Conservation (phyloP, 208 protist genomes). For the Wallacemonas sp. region DNA sequence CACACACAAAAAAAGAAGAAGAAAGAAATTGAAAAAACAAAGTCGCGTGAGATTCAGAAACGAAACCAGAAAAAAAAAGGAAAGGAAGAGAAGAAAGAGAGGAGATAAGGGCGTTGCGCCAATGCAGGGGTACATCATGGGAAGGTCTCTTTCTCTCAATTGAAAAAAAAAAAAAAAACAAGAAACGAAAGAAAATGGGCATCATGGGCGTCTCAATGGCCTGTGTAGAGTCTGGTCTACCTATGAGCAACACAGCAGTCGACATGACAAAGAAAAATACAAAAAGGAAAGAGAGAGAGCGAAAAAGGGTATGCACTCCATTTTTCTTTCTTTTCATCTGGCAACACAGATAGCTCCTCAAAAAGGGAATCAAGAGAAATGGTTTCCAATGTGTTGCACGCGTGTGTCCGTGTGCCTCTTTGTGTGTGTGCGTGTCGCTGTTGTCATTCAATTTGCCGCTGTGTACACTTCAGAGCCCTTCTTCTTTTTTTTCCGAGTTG, state of each 20-base stretch:
- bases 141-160: constrained; percentile 2
- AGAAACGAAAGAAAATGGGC: too few species aligned
- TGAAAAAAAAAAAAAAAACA: constrained; percentile 18
- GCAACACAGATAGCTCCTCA: too few species aligned
- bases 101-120: background rate
- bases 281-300: background rate
- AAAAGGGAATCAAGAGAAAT: too few species aligned
- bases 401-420: too few species aligned
- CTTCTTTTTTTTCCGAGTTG: background rate
- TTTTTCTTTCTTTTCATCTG: too few species aligned
- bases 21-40: constrained; percentile 8
- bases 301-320: background rate
- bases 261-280: background rate
- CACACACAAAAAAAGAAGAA: constrained; percentile 5
- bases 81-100: background rate
- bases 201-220: too few species aligned
- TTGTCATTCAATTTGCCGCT: too few species aligned
- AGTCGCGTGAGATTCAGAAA: constrained; percentile 7
- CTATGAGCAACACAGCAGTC: background rate
- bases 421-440: too few species aligned
- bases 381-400: too few species aligned
- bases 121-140: background rate
- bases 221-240: too few species aligned
- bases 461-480: background rate
- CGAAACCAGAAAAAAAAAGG: background rate